Evolutionary conservation across 805 yeast genomes (phyloP), one percentile per base, ranked within the genome.

Genomic region (Hanseniaspora pseudoguilliermondii): DNA sequence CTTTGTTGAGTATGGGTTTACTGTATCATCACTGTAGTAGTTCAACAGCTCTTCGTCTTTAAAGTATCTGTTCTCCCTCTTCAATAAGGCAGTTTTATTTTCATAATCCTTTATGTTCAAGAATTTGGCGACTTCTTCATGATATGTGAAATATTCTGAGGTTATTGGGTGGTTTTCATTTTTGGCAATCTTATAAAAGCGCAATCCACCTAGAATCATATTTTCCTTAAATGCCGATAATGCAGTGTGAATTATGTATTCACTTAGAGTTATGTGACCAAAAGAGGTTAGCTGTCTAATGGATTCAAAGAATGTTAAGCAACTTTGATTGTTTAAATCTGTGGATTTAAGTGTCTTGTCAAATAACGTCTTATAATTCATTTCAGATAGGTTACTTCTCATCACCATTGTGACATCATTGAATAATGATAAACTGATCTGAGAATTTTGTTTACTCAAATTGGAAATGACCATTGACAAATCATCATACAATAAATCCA

Each of bases 121-220:
- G 46, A 63, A 66, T 10, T 57, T 58, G 1, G 71, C 65, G 1
- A 70, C 68, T 52, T 64, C 61, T 15, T 35, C 3, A 51, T 69
- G 72, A 55, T 68, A 69, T 2, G 52, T 39, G 53, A 65, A 68
- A 54, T 68, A 69, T 11, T 59, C 52, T 13, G 57, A 36, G 15
- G 58, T 58, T 27, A 65, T 62, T 7, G 25, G 25, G 13, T 58
- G 60, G 7, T 53, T 58, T 0, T 57, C 62, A 35, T 51, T 54
- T 39, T 64, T 63, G 16, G 34, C 42, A 18, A 53, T 53, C 9
- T 62, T 57, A 49, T 63, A 66, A 52, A 63, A 66, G 18, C 60
- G 61, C 36, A 69, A 59, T 25, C 72, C 72, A 9, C 67, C 60
- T 18, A 69, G 57, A 21, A 69, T 54, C n/a, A 70, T 66, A 39